Evolutionary conservation across 2,329 filamentous ascomycete species (phyloP).

Genomic region (Hymenoscyphus linearis): DNA sequence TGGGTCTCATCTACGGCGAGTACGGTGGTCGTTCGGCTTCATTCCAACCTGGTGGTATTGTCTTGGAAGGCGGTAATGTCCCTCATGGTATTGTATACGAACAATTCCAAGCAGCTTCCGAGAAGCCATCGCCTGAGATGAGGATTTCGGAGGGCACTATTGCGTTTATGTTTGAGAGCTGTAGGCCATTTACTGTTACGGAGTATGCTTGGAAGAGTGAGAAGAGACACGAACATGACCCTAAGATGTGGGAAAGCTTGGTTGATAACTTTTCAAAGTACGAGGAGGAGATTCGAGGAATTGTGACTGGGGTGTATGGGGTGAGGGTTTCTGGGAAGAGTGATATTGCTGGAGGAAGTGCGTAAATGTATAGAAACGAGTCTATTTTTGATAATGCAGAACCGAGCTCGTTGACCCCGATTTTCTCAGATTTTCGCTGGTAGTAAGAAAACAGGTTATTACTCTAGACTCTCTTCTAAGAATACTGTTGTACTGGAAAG

Average conservation of each 20-base stretch:
- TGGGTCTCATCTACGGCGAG: constrained; percentile 42
- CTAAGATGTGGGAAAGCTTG: constrained; percentile 49
- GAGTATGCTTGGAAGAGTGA: constrained; percentile 45
- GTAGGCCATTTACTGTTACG: constrained; percentile 50
- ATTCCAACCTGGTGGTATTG: constrained; percentile 46
- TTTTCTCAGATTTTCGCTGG: no score
- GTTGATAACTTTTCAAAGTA: constrained; percentile 47
- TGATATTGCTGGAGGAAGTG: constrained; percentile 6
- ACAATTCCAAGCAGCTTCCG: constrained; percentile 43
- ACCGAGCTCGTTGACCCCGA: no score
- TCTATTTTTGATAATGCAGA: no score
- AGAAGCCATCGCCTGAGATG: constrained; percentile 40
- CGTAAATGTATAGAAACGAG: no score
- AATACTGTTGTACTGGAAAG: no score
- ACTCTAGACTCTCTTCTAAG: no score
- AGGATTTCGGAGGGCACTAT: constrained; percentile 43
- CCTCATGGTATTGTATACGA: constrained; percentile 46
- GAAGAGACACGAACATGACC: constrained; percentile 41
- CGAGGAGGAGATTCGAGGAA: constrained; percentile 41
- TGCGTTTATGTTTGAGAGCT: constrained; percentile 48
- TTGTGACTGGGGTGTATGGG: constrained; percentile 28
- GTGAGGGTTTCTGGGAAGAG: constrained; percentile 16
- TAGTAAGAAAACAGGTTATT: no score
- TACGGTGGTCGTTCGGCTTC: constrained; percentile 59
- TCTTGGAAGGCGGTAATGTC: constrained; percentile 37